A percentile compares a stretch with the other conserved stretches of the same genome.
Conservation (phyloP, 805 yeast species). For the Schwanniomyces vanrijiae region DNA sequence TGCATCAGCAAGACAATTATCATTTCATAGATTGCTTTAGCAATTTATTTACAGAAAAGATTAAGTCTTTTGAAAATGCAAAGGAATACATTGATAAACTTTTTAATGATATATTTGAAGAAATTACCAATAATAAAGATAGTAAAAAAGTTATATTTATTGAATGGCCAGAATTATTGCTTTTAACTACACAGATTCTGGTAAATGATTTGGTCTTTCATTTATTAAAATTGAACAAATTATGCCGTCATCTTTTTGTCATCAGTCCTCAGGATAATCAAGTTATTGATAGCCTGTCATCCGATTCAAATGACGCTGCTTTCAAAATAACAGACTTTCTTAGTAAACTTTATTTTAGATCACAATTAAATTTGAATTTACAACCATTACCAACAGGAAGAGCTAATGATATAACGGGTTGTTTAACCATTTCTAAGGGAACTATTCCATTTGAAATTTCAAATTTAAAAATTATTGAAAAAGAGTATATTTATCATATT, state of each 20-base stretch:
- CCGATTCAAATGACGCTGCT: constrained; percentile 27
- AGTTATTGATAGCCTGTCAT: constrained; percentile 25
- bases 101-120: constrained; percentile 16
- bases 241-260: constrained; percentile 34
- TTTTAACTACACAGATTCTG: constrained; percentile 40
- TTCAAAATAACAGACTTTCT: constrained; percentile 49
- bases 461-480: constrained; percentile 44
- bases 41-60: constrained; percentile 39
- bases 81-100: constrained; percentile 11
- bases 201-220: constrained; percentile 34
- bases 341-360: constrained; percentile 47
- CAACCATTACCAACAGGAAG: constrained; percentile 76
- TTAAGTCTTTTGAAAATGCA: constrained; percentile 21
- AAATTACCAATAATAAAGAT: constrained; percentile 6
- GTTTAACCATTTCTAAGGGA: constrained; percentile 61
- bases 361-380: constrained; percentile 53
- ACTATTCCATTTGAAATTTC: constrained; percentile 31
- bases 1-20: constrained; percentile 24
- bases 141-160: constrained; percentile 33
- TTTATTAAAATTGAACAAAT: constrained; percentile 30
- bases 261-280: constrained; percentile 37
- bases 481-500: constrained; percentile 61
- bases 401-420: constrained; percentile 81
- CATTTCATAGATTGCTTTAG: constrained; percentile 47
- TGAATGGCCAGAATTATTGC: constrained; percentile 48